phyloP scores from a whole-genome alignment of 2,329 filamentous ascomycete species.

The Pseudomassariella vexata region DNA sequence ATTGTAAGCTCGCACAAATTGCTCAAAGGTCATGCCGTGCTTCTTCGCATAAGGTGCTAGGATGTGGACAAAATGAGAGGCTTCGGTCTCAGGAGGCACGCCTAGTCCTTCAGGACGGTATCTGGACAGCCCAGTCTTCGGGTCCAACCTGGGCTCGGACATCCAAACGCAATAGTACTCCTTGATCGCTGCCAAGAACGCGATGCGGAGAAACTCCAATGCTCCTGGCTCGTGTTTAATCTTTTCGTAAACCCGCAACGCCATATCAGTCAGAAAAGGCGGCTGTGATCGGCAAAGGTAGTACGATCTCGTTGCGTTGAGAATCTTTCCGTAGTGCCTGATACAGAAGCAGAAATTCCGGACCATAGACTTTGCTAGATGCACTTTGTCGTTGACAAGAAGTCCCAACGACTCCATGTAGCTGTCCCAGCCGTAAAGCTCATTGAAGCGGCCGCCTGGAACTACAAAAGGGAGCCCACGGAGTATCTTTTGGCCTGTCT shows the following conservation, averaged over 20 bases:
- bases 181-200: slow-evolving; percentile 90
- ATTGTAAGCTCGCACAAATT: slow-evolving; percentile 90
- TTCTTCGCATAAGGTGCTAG: slow-evolving; percentile 79
- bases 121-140: slow-evolving; percentile 70
- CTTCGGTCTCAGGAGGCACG: slow-evolving; percentile 87
- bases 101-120: slow-evolving; percentile 81
- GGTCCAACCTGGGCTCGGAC: slow-evolving; percentile 70
- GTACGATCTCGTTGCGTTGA: slow-evolving; percentile 95
- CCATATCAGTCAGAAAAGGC: slow-evolving; percentile 96
- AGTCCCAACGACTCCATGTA: slow-evolving; percentile 96
- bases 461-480: slow-evolving; percentile 92
- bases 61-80: slow-evolving; percentile 79
- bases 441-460: slow-evolving; percentile 94
- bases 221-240: slow-evolving; percentile 82
- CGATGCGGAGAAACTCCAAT: slow-evolving; percentile 71
- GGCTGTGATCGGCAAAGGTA: slow-evolving; percentile 93
- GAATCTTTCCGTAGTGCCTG: slow-evolving; percentile 95
- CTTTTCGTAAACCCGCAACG: slow-evolving; percentile 84
- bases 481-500: slow-evolving; percentile 64
- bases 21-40: slow-evolving; percentile 71
- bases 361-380: slow-evolving; percentile 92
- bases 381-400: slow-evolving; percentile 75
- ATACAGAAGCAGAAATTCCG: slow-evolving; percentile 97
- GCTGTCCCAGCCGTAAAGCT: slow-evolving; percentile 97
- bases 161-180: slow-evolving; percentile 92